A percentile compares a stretch with the other conserved stretches of the same genome.
Evolutionary conservation across 2,329 filamentous ascomycete genomes (phyloP).

Genomic region (Neofusicoccum cordaticola): DNA sequence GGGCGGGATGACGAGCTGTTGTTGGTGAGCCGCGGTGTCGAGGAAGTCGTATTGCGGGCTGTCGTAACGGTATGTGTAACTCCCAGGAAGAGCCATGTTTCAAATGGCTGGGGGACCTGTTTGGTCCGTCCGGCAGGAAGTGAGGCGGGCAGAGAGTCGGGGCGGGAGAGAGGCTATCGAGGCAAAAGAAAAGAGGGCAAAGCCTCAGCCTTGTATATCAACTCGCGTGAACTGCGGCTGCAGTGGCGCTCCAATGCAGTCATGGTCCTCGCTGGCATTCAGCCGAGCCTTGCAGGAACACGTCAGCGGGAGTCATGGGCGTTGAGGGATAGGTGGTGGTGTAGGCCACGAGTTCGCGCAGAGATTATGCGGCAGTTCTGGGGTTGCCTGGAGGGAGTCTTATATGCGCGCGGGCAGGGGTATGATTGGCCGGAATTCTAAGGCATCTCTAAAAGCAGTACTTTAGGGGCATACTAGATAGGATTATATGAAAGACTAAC

Average conservation of each 20-base stretch:
- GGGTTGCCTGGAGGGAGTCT: background rate
- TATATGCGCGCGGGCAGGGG: background rate
- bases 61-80: background rate
- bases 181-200: background rate
- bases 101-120: background rate
- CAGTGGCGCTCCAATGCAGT: background rate
- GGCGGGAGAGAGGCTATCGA: background rate
- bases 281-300: conserved; percentile 5
- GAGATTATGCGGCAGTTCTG: background rate
- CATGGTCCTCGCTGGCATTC: background rate
- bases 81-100: background rate
- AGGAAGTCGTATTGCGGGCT: background rate
- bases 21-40: background rate
- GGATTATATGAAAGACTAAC: too few species aligned
- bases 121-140: background rate
- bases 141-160: background rate
- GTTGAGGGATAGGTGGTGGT: background rate
- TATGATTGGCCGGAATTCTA: too few species aligned
- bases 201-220: background rate
- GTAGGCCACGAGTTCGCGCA: background rate
- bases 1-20: background rate
- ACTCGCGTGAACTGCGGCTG: too few species aligned
- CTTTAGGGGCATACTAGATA: too few species aligned
- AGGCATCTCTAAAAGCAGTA: too few species aligned
- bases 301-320: background rate